Percentiles rank a stretch among this genome's conserved stretches.
Evolutionary conservation across 2,329 filamentous ascomycete species (phyloP).

Genomic region (Alternaria consortialis): DNA sequence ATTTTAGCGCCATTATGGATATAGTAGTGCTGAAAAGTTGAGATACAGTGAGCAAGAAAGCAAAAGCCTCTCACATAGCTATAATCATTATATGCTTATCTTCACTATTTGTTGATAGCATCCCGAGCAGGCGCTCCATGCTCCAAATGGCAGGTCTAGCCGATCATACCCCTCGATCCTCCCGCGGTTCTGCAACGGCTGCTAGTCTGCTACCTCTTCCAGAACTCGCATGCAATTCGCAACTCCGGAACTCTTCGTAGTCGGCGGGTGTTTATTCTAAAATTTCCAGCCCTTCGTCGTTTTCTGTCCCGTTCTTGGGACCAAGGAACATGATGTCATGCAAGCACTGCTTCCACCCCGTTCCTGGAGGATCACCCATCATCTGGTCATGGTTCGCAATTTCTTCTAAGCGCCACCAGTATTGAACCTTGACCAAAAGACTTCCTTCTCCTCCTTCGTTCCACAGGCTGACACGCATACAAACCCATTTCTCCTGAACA

Average conservation of each 20-base stretch:
- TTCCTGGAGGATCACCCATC: background rate
- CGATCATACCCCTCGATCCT: constrained; percentile 17
- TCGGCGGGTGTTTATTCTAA: constrained; percentile 1
- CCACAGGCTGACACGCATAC: constrained; percentile 27
- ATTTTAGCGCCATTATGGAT: constrained; percentile 5
- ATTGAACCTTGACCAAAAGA: constrained; percentile 26
- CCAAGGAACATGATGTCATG: constrained; percentile 28
- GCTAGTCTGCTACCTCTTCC: constrained; percentile 12
- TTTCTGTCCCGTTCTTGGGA: constrained; percentile 18
- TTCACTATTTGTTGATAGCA: constrained; percentile 7
- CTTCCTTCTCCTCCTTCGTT: constrained; percentile 6
- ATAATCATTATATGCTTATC: constrained; percentile 2
- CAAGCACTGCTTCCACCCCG: constrained; percentile 27
- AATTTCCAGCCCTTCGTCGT: constrained; percentile 2
- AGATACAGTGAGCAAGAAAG: background rate
- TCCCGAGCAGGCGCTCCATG: constrained; percentile 9
- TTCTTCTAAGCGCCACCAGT: constrained; percentile 24
- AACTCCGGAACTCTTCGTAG: background rate
- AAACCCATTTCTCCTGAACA: constrained; percentile 17
- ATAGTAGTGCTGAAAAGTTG: background rate
- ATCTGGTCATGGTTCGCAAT: constrained; percentile 6
- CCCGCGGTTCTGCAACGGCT: constrained; percentile 5
- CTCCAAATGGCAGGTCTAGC: constrained; percentile 21
- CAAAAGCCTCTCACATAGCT: background rate
- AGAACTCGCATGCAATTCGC: background rate